Evolutionary conservation across 2,329 filamentous ascomycete genomes (phyloP).

Genomic region (Fusarium odoratissimum): DNA sequence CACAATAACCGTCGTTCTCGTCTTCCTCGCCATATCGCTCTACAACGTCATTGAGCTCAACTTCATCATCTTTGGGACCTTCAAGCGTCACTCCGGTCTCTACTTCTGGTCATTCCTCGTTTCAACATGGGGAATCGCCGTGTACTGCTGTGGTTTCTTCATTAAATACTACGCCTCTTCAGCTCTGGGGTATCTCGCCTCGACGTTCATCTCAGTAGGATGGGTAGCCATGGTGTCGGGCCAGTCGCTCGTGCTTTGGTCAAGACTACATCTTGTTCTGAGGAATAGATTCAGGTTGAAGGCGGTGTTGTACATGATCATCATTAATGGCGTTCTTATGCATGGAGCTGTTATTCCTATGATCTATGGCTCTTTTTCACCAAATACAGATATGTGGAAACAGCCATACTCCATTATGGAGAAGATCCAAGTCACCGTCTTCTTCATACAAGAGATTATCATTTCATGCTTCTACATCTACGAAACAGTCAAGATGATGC

Average conservation of each 20-base stretch:
- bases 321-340: conserved; percentile 63
- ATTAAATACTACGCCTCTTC: conserved; percentile 51
- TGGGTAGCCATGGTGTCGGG: conserved; percentile 67
- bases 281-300: conserved; percentile 61
- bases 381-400: conserved; percentile 28
- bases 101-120: conserved; percentile 56
- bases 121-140: conserved; percentile 50
- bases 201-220: conserved; percentile 39
- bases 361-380: conserved; percentile 62
- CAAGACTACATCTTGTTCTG: conserved; percentile 69
- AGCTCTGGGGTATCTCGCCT: conserved; percentile 37
- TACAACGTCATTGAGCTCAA: conserved; percentile 53
- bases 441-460: conserved; percentile 66
- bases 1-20: conserved; percentile 43
- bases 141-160: conserved; percentile 58
- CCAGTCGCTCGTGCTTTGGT: conserved; percentile 71
- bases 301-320: conserved; percentile 67
- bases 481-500: conserved; percentile 63
- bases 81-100: conserved; percentile 50
- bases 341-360: conserved; percentile 66
- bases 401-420: conserved; percentile 60
- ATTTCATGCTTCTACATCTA: conserved; percentile 65
- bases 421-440: conserved; percentile 66
- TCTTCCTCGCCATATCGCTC: conserved; percentile 48
- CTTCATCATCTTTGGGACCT: conserved; percentile 52